Evolutionary conservation across 768 basidiomycete species (phyloP).

Genomic region (Tylopilus vinaceipallidus): DNA sequence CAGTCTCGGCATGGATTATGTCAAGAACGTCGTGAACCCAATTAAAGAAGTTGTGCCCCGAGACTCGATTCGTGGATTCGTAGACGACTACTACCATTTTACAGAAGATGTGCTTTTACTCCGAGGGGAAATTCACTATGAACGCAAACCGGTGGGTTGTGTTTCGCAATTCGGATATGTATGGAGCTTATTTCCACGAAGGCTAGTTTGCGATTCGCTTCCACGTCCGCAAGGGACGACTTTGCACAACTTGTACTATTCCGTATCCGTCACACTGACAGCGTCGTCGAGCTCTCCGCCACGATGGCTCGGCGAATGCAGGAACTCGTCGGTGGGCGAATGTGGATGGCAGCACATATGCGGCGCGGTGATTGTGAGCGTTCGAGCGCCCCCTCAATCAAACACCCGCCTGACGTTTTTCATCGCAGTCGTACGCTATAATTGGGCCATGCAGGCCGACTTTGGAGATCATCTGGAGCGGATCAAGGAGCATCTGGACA

Average conservation of each 20-base stretch:
- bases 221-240: conserved; percentile 28
- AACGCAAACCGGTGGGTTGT: conserved; percentile 39
- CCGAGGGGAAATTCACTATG: conserved; percentile 39
- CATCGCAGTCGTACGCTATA: conserved; percentile 28
- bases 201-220: conserved; percentile 36
- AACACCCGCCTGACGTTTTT: not conserved
- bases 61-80: conserved; percentile 37
- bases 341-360: conserved; percentile 45
- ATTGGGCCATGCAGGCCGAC: conserved; percentile 37
- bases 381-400: no score
- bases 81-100: conserved; percentile 37
- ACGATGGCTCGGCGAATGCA: conserved; percentile 34
- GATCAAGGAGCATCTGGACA: conserved; percentile 27
- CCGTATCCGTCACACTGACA: conserved; percentile 28
- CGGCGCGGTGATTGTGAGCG: conserved; percentile 42
- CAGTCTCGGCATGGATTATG: conserved; percentile 43
- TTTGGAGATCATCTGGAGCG: conserved; percentile 37
- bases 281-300: conserved; percentile 29
- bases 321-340: conserved; percentile 28
- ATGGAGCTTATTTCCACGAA: conserved; percentile 15
- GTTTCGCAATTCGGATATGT: not conserved
- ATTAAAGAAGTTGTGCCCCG: conserved; percentile 36
- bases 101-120: conserved; percentile 40
- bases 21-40: conserved; percentile 41
- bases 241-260: conserved; percentile 35